Percentiles rank a stretch among this genome's conserved stretches.
These are phyloP conservation scores for Pseudodiploospora longispora DNA, from an alignment of 2,329 filamentous ascomycete species.

Conservation along the genomic window DNA sequence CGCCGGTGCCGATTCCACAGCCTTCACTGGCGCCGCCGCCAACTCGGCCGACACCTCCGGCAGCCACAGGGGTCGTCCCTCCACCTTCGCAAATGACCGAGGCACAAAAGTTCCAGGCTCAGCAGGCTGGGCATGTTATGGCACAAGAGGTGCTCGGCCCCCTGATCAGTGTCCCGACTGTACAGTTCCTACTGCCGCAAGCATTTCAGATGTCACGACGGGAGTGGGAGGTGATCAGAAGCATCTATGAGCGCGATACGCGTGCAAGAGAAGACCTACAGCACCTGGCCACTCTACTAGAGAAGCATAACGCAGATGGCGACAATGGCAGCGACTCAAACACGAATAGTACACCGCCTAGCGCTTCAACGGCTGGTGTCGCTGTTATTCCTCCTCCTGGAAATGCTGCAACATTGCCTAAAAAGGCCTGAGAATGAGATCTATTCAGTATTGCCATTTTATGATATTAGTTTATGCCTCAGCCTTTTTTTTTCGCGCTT, in stretches of 20 bases:
- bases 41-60: conserved; percentile 6
- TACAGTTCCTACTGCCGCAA: conserved; percentile 61
- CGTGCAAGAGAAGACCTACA: conserved; percentile 55
- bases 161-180: conserved; percentile 54
- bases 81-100: conserved; percentile 18
- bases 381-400: too few relatives aligned
- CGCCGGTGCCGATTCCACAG: conserved; percentile 29
- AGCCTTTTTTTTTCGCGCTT: too few relatives aligned
- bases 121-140: conserved; percentile 45
- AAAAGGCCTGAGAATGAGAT: too few relatives aligned
- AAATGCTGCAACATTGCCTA: too few relatives aligned
- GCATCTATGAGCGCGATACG: conserved; percentile 58
- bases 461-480: too few relatives aligned
- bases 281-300: conserved; percentile 47
- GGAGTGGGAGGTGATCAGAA: conserved; percentile 66
- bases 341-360: conserved; percentile 2
- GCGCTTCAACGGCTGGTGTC: neutral
- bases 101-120: conserved; percentile 31
- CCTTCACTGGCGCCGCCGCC: conserved; percentile 14
- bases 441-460: too few relatives aligned
- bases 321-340: conserved; percentile 1
- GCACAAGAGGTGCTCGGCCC: conserved; percentile 58
- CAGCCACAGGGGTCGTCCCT: conserved; percentile 1
- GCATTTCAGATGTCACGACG: conserved; percentile 59
- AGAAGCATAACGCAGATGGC: conserved; percentile 33